Evolutionary conservation across 345 rosid genomes (phyloP).

Genomic region (Moricandia arvensis): DNA sequence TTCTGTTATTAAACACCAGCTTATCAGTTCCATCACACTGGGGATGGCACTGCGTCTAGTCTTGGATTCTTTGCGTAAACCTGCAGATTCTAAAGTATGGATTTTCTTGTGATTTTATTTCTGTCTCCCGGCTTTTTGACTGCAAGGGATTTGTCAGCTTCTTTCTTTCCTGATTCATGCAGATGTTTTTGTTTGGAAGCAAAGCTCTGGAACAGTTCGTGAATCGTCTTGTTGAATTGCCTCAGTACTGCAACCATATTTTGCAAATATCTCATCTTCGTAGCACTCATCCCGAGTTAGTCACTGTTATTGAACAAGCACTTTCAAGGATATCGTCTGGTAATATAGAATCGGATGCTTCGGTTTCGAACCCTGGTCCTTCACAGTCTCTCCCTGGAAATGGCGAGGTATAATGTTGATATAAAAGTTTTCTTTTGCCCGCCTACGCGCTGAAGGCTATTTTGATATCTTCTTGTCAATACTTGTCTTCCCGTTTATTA

Average conservation of each 20-base stretch:
- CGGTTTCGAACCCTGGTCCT: constrained; percentile 51
- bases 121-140: neutral
- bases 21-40: constrained; percentile 83
- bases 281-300: constrained; percentile 75
- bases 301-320: constrained; percentile 79
- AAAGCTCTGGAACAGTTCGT: constrained; percentile 64
- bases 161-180: too few relatives aligned
- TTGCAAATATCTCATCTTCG: constrained; percentile 97
- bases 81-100: constrained; percentile 93
- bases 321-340: constrained; percentile 85
- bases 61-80: constrained; percentile 91
- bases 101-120: constrained; percentile 6
- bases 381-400: constrained; percentile 52
- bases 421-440: neutral
- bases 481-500: neutral
- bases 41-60: constrained; percentile 96
- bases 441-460: neutral
- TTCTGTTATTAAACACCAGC: constrained; percentile 93
- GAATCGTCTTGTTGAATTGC: constrained; percentile 95
- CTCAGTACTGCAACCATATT: constrained; percentile 97
- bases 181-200: too few relatives aligned
- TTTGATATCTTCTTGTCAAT: neutral
- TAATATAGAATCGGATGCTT: constrained; percentile 61
- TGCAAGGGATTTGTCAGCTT: neutral
- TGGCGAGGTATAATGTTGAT: constrained; percentile 54